These are phyloP conservation scores for Phytophthora ohioensis DNA, from an alignment of 352 stramenopile genomes.

Conservation along the genomic window DNA sequence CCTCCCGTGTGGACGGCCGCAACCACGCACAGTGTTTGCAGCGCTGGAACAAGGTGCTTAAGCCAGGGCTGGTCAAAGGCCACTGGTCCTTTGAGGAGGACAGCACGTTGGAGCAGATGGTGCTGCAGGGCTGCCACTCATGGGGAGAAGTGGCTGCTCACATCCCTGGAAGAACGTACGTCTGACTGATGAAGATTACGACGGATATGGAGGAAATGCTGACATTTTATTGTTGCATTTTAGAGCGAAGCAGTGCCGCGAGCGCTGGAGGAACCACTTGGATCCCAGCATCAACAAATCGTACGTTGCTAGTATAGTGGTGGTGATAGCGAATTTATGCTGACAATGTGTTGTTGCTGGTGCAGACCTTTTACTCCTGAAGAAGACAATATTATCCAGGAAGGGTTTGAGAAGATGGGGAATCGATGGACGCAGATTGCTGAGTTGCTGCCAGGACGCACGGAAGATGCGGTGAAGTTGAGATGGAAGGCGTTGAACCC, in stretches of 20 bases:
- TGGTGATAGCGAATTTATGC: not conserved
- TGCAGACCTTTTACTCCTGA: conserved; percentile 83
- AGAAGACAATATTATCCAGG: conserved; percentile 95
- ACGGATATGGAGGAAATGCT: conserved; percentile 2
- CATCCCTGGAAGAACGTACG: conserved; percentile 72
- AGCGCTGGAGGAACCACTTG: conserved; percentile 97
- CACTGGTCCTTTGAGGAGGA: conserved; percentile 94
- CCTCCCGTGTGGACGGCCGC: conserved; percentile 60
- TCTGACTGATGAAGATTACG: not conserved
- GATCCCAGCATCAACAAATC: conserved; percentile 93
- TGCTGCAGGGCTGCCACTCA: conserved; percentile 75
- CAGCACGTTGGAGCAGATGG: conserved; percentile 83
- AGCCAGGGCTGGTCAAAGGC: conserved; percentile 92
- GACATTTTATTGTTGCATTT: conserved; percentile 25
- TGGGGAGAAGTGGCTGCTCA: conserved; percentile 72
- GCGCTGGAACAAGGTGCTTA: conserved; percentile 90
- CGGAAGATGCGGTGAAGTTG: conserved; percentile 90
- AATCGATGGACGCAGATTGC: conserved; percentile 97
- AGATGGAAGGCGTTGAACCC: conserved; percentile 82
- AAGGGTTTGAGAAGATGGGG: conserved; percentile 90
- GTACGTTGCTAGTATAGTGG: conserved; percentile 38
- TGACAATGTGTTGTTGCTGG: conserved; percentile 7
- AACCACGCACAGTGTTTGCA: conserved; percentile 84
- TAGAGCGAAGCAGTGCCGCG: conserved; percentile 95
- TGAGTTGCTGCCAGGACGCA: conserved; percentile 83